phyloP scores from a whole-genome alignment of 1,284 basidiomycete species.

The Pisolithus thermaeus region DNA sequence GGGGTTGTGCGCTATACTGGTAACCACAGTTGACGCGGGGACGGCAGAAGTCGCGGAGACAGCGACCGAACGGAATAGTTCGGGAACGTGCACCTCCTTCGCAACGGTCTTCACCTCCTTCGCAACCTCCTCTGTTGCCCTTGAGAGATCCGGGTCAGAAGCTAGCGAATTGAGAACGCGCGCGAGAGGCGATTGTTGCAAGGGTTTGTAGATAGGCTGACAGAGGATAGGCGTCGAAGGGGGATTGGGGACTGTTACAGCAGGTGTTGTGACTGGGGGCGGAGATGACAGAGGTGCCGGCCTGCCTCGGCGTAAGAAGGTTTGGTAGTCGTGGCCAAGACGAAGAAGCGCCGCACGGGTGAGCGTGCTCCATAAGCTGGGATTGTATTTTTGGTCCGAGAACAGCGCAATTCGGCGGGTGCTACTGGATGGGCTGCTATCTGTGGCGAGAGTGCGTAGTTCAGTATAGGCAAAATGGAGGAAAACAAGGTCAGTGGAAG shows the following conservation, averaged over 20 bases:
- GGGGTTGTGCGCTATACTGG: background rate
- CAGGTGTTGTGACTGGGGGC: slow-evolving; percentile 17
- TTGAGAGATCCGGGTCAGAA: slow-evolving; percentile 49
- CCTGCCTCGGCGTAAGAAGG: slow-evolving; percentile 47
- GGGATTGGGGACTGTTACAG: slow-evolving; percentile 19
- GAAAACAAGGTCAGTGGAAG: slow-evolving; percentile 43
- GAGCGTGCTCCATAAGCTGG: slow-evolving; percentile 58
- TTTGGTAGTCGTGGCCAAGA: slow-evolving; percentile 62
- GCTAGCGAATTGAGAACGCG: slow-evolving; percentile 50
- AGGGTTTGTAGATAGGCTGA: slow-evolving; percentile 42
- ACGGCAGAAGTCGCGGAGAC: slow-evolving; percentile 24
- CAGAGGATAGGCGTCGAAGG: slow-evolving; percentile 40
- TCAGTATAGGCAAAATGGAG: slow-evolving; percentile 56
- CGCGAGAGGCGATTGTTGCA: slow-evolving; percentile 40
- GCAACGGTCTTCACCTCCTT: slow-evolving; percentile 16
- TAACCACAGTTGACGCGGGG: slow-evolving; percentile 21
- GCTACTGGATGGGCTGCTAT: slow-evolving; percentile 34
- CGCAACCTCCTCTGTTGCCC: slow-evolving; percentile 42
- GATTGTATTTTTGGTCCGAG: slow-evolving; percentile 62
- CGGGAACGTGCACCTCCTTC: slow-evolving; percentile 45
- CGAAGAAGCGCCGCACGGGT: slow-evolving; percentile 53
- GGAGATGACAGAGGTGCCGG: slow-evolving; percentile 27
- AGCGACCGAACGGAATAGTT: slow-evolving; percentile 52
- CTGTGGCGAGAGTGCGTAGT: slow-evolving; percentile 40
- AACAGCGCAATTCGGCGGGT: slow-evolving; percentile 54